Conservation (phyloP, 2,329 filamentous ascomycete genomes). For the Hypoxylon sp. region DNA sequence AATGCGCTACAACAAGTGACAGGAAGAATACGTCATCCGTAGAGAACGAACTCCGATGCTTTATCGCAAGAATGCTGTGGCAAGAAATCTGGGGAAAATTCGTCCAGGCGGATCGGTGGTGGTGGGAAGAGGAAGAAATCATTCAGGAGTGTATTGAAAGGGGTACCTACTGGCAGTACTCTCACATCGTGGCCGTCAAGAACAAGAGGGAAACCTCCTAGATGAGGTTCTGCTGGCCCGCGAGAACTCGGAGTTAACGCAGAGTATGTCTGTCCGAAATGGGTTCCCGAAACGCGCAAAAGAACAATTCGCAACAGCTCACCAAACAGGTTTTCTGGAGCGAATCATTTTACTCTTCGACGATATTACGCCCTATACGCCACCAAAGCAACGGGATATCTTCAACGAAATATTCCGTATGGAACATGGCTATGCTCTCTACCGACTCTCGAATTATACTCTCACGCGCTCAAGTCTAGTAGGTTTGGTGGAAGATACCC, state of each 20-base stretch:
- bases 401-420: constrained; percentile 30
- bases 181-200: constrained; percentile 68
- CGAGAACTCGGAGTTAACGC: not conserved
- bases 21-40: constrained; percentile 51
- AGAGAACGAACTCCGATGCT: constrained; percentile 63
- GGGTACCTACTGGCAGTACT: constrained; percentile 71
- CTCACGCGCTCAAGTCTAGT: constrained; percentile 20
- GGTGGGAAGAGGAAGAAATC: constrained; percentile 71
- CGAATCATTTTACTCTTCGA: constrained; percentile 19
- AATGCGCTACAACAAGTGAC: constrained; percentile 36
- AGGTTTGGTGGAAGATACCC: constrained; percentile 38
- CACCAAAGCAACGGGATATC: constrained; percentile 23
- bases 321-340: constrained; percentile 14
- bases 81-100: constrained; percentile 70
- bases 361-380: constrained; percentile 39
- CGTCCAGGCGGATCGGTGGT: constrained; percentile 66
- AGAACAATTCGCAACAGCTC: constrained; percentile 15
- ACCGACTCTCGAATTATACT: constrained; percentile 5
- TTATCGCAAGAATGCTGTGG: constrained; percentile 71
- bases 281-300: constrained; percentile 3
- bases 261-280: not conserved
- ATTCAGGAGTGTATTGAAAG: constrained; percentile 67
- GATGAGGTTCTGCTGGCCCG: not conserved
- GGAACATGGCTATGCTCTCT: constrained; percentile 40
- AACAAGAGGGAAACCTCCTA: constrained; percentile 45